These are phyloP conservation scores for Ramicandelaber brevisporus DNA, from an alignment of 192 early-diverging fungal species.

Conservation along the genomic window DNA sequence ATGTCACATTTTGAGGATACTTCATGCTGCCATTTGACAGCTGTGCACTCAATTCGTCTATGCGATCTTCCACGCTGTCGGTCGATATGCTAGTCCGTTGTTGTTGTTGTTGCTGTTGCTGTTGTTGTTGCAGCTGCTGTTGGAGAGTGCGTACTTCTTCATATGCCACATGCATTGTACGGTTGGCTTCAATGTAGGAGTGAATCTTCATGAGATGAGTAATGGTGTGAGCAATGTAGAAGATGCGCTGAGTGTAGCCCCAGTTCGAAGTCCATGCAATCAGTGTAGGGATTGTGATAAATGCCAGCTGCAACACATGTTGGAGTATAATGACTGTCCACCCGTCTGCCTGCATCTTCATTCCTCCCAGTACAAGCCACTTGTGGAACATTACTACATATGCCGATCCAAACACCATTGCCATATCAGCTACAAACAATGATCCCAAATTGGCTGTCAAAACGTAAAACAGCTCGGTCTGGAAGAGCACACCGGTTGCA, in stretches of 20 bases:
- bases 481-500: too few species aligned
- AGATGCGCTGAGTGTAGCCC: conserved; percentile 77
- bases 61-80: conserved; percentile 4
- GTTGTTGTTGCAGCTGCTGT: conserved; percentile 5
- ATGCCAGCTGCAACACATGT: too few species aligned
- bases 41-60: conserved; percentile 24
- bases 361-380: too few species aligned
- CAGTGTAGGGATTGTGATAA: too few species aligned
- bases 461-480: too few species aligned
- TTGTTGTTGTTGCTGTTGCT: conserved; percentile 1
- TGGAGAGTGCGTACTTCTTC: conserved; percentile 2
- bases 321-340: too few species aligned
- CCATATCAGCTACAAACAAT: too few species aligned
- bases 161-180: conserved; percentile 19
- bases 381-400: too few species aligned
- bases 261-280: conserved; percentile 37
- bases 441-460: too few species aligned
- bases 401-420: too few species aligned
- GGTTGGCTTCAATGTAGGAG: conserved; percentile 71
- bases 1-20: conserved; percentile 60
- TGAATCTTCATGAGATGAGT: conserved; percentile 93
- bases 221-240: conserved; percentile 64
- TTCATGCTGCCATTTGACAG: conserved; percentile 22
- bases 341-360: too few species aligned
- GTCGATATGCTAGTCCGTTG: conserved; percentile 3